Evolutionary conservation across 2,329 filamentous ascomycete species (phyloP), one percentile per base, ranked within the genome.

Genomic region (Pseudogymnoascus sp.): DNA sequence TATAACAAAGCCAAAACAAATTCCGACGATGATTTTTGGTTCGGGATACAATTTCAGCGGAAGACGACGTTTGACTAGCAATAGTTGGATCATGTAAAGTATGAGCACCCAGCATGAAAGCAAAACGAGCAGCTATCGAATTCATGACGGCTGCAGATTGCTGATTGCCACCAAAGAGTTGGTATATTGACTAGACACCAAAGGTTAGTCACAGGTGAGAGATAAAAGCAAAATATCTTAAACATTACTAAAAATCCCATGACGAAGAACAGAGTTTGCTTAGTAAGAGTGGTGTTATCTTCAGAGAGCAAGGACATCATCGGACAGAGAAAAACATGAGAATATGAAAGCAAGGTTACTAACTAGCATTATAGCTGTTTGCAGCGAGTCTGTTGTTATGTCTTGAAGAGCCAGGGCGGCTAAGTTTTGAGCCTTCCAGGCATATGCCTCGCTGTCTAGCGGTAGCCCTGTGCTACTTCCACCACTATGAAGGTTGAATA

Each of bases 1-100:
- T 75, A 63, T 83, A 85, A 65, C 78, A 79, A 5, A 84, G 67
- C 82, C 83, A 85, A 67, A 85, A 85, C 0, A 84, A 42, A 60
- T 74, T 73, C 5, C 75, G 74, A 3, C 74, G 62, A 34, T 76
- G 74, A 3, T 67, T n/a, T 60, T 67, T 11, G 66, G 65, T 18
- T 64, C 63, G 14, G 46, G 62, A 14, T 38, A 60, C 3, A 63
- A 16, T 14, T 7, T 14, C 16, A 56, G 28, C 12, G 46, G 14
- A 53, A 37, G 7, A 2, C 5, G 25, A 8, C 42, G 42, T 23
- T 21, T 49, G 43, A 28, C 23, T n/a, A 28, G 18, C 14, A 28
- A 49, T 49, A 49, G 2, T 49, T 28, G 23, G 28, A 49, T 49
- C 23, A 49, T 49, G 43, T 16, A 28, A 23, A n/a, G 43, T 49